Evolutionary conservation across 495 filamentous ascomycete genomes (phyloP), one percentile per base, ranked within the genome.

Genomic region (Podospora anserina): DNA sequence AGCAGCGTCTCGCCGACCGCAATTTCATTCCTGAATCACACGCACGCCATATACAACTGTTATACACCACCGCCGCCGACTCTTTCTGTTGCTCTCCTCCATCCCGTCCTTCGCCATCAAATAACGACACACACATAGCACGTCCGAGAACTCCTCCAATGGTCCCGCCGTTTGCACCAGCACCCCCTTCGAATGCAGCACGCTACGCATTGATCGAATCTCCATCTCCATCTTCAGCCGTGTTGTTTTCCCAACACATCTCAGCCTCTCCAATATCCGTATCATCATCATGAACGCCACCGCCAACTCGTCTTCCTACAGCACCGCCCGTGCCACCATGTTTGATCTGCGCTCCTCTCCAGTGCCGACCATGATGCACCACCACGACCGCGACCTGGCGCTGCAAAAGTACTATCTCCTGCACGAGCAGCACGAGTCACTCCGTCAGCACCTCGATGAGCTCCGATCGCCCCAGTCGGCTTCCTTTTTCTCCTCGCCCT

Each of bases 341-440:
- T 67, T 71, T 27, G 71, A 78, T 20, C 68, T 67, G n/a, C 70
- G 69, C 1, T 62, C 61, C 39, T 49, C 39, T 27, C 64, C 66
- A 28, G 60, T 66, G 62, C 66, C 68, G 11, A 64, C 26, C 57
- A 32, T 23, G 28, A 15, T 62, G 61, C 58, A 57, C 13, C 69
- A 73, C 58, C 80, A 81, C 72, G 78, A 80, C 69, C 78, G 80
- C 65, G 80, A 81, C 66, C 79, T 85, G 16, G 79, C 83, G 23
- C 79, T 88, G 62, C 86, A 87, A 68, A 82, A 84, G 70, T 88
- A 88, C 65, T 76, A 86, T 2, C 74, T 83, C 4, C 75, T 88
- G 3, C 84, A 86, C 66, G 82, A 81, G 61, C 84, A 87, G 71
- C 85, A 86, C 77, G 82, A 85, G 60, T 78, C 79, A 18, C 77